Evolutionary conservation across 768 basidiomycete genomes (phyloP), one percentile per base, ranked within the genome.

Genomic region (Glaciozyma antarctica): DNA sequence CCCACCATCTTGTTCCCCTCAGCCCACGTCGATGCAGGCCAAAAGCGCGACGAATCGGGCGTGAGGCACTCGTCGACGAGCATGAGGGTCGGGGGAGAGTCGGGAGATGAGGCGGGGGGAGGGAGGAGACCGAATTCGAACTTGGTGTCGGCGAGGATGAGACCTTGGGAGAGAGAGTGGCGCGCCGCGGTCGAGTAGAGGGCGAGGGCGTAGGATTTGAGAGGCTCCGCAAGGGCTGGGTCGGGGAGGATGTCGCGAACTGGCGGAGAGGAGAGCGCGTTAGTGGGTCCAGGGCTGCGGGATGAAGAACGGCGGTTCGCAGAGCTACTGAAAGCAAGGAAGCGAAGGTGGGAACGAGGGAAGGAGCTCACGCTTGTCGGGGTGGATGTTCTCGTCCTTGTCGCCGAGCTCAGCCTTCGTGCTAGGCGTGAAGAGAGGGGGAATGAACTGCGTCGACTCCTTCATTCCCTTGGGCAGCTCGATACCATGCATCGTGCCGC

Each of bases 131-230:
- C 95, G 74, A 99, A 99, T 78, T 98, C 95, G 77, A 98, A 97
- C 76, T 99, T 99, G 48, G 93, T 98, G 77, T 99, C 94, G 28
- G 92, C 95, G 52, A 99, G 85, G 73, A 98, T 95, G 63, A 98
- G 80, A 22, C 90, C 93, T 7, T 84, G 82, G 9, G 82, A 80
- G 32, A 80, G 61, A 5, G 73, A 54, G 59, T 71, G 70, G 64
- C 80, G 77, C 8, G 92, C 71, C 2, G 89, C 81, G 2, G 80
- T 79, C 21, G 75, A 65, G n/a, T 86, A 84, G 58, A 92, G 79
- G 17, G 68, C 61, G 58, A 74, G 63, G 15, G 73, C 72, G 60
- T 70, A 71, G 17, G 67, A 10, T 26, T 60, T 44, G 43, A 74
- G 67, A 12, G 69, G 63, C 43, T 65, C 63, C 26, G 72, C 73